phyloP scores from a whole-genome alignment of 306 rosid genomes.

The barrel medic (Medicago truncatula) region DNA sequence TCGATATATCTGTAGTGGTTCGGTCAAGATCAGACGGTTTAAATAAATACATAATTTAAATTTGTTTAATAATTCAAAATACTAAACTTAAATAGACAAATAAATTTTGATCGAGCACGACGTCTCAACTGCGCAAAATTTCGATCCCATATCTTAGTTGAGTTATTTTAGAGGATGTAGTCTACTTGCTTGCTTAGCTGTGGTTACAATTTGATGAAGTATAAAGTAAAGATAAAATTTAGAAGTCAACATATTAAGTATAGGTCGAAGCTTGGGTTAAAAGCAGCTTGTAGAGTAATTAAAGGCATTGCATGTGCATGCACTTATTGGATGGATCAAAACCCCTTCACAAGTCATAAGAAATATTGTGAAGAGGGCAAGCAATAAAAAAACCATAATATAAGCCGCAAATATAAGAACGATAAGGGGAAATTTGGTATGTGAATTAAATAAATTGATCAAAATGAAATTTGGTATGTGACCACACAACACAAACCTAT shows the following conservation, averaged over 20 bases:
- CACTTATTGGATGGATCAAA: constrained; percentile 16
- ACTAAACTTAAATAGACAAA: background rate
- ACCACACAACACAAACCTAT: too few relatives aligned
- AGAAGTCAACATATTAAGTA: constrained; percentile 28
- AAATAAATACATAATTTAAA: background rate
- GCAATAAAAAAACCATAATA: too few relatives aligned
- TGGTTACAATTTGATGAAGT: constrained; percentile 3
- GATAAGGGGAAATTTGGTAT: too few relatives aligned
- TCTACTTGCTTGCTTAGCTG: constrained; percentile 17
- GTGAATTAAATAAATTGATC: too few relatives aligned
- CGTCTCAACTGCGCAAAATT: background rate
- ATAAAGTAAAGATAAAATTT: background rate
- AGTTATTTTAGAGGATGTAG: background rate
- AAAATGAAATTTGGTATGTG: too few relatives aligned
- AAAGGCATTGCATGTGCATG: constrained; percentile 45
- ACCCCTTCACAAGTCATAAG: constrained; percentile 14
- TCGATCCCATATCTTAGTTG: background rate
- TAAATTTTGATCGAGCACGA: background rate
- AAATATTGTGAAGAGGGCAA: background rate
- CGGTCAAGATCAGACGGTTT: background rate
- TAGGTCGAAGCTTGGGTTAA: constrained; percentile 33
- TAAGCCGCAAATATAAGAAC: too few relatives aligned
- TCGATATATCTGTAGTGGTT: background rate
- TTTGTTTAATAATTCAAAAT: background rate
- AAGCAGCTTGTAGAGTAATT: constrained; percentile 43